These are phyloP conservation scores for Coccomyxa sp. DNA, from an alignment of 139 green algal genomes.

Conservation along the genomic window DNA sequence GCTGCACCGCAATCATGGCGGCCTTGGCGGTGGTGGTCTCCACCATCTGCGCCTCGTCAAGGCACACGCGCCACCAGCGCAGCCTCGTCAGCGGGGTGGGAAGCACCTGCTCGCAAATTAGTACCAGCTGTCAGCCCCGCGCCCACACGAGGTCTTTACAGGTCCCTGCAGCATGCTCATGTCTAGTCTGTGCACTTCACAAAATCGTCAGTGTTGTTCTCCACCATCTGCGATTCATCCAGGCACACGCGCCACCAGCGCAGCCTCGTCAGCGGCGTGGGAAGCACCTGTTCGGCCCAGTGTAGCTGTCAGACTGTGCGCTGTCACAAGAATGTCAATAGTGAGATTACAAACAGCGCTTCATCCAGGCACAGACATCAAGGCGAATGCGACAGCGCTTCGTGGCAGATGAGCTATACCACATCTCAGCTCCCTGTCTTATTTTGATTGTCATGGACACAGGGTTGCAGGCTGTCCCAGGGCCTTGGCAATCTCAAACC, in stretches of 20 bases:
- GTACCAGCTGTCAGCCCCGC: neutral
- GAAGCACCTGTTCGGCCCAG: slow-evolving; percentile 41
- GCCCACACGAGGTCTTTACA: too few species aligned
- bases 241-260: slow-evolving; percentile 87
- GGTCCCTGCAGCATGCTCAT: too few species aligned
- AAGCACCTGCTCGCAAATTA: slow-evolving; percentile 37
- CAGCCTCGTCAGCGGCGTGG: slow-evolving; percentile 85
- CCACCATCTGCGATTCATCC: slow-evolving; percentile 90
- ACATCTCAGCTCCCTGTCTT: neutral
- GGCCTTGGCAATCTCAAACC: too few species aligned
- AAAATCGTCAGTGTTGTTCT: slow-evolving; percentile 59
- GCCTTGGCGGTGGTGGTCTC: slow-evolving; percentile 66
- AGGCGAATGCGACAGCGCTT: too few species aligned
- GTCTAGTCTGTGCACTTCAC: too few species aligned
- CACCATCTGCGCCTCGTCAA: slow-evolving; percentile 92
- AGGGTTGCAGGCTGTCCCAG: too few species aligned
- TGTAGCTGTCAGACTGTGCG: too few species aligned
- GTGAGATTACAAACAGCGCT: slow-evolving; percentile 82
- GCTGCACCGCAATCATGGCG: slow-evolving; percentile 69
- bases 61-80: slow-evolving; percentile 82
- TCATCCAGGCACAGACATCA: slow-evolving; percentile 89
- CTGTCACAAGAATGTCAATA: too few species aligned
- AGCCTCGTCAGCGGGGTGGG: slow-evolving; percentile 86
- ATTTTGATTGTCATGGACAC: too few species aligned
- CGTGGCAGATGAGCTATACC: neutral